Evolutionary conservation across 164 flowering plant species (phyloP), one percentile per base, ranked within the genome.

Genomic region (Pachysandra terminalis): DNA sequence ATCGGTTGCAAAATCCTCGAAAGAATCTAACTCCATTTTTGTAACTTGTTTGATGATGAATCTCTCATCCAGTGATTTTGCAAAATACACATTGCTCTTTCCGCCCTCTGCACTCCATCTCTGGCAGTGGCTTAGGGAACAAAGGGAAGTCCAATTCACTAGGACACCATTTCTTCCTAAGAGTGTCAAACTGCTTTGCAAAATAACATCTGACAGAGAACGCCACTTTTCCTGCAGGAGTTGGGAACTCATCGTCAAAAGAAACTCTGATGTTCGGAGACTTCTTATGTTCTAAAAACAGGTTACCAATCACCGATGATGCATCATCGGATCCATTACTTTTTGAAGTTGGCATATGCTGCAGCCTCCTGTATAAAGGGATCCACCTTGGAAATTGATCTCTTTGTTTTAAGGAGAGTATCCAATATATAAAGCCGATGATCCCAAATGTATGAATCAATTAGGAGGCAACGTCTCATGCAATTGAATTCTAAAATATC

Each of bases 401-500:
- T 48, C 53, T 52, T 74, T 12, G 73, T 74, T 63, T 67, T 80
- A 37, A 82, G 77, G 22, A 81, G 82, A 58, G 83, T 77, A 56
- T 83, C 80, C 64, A 95, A 72, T 19, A 84, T 76, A 74, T 71
- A 71, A 19, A 93, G 87, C 49, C 85, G 86, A 12, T 79, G 88
- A 78, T 91, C 87, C 98, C 97, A 93, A 74, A 83, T 80, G 68
- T 79, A 83, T 12, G 89, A 84, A 70, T 82, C 87, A 64, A 93
- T 79, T 16, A 89, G 61, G 52, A 93, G 90, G 52, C 88, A 80
- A 51, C 82, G 91, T 63, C 86, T 84, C 79, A 93, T 64, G 25
- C 85, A 82, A 74, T 88, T 91, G 21, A 91, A 81, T 66, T 91
- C 94, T 24, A 91, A 81, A 76, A 93, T 77, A 78, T 91, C 97